Evolutionary conservation across 257 asterid species (phyloP).

Genomic region (Osmanthus fragrans): DNA sequence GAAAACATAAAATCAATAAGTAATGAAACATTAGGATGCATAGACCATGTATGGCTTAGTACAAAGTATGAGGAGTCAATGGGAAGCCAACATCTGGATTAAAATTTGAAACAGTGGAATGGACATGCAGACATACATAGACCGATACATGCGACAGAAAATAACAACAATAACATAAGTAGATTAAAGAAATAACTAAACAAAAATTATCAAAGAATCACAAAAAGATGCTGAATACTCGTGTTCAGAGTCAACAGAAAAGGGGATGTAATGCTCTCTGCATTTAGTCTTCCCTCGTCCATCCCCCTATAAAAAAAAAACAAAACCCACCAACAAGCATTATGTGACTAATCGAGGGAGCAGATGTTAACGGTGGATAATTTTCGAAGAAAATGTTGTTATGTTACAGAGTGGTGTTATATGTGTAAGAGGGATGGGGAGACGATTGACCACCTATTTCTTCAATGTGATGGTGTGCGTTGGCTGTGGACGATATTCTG

Average conservation of each 20-base stretch:
- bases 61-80: neutral
- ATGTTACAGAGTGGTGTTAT: too few species aligned
- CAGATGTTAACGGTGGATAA: too few species aligned
- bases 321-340: neutral
- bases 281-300: neutral
- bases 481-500: too few species aligned
- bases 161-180: neutral
- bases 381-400: too few species aligned
- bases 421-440: too few species aligned
- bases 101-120: neutral
- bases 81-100: neutral
- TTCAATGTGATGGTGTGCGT: too few species aligned
- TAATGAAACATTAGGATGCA: neutral
- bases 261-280: neutral
- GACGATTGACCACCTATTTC: too few species aligned
- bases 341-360: neutral
- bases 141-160: neutral
- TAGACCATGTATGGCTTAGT: neutral
- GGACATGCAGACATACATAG: neutral
- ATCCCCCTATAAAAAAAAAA: neutral
- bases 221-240: neutral
- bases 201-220: neutral
- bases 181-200: neutral
- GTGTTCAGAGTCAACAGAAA: neutral
- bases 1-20: slow-evolving; percentile 2